Base-by-base conservation (phyloP, 306 rosid species). In the Acacia melanoxylon region DNA sequence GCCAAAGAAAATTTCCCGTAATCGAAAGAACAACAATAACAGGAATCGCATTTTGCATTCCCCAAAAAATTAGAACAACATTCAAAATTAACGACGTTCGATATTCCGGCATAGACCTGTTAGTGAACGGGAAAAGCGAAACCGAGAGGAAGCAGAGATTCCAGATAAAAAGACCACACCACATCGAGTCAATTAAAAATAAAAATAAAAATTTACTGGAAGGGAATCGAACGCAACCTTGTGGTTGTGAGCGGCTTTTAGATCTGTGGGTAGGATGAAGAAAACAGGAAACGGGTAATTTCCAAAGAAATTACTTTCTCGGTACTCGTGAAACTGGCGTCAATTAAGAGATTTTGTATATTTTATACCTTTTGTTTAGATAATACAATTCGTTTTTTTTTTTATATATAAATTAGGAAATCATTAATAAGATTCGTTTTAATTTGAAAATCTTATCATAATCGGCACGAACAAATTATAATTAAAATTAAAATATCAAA, bases 31-130 rank as follows among this genome's bases (percentile, higher is more conserved):
- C 6, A 11, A 12, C 2, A 11, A 61, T 13, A 25, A 61, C 37
- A 61, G 41, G 69, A 63, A 68, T 25, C 25, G 19, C 77, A 78
- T 48, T 61, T 35, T 46, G 40, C 81, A 82, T 78, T 74, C 31
- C 49, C 14, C 31, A 1, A 8, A 4, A 37, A n/a, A 3, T 11
- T 11, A 1, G 52, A 45, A 22, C 69, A 16, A 12, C 65, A 51
- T 66, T 75, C 54, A 13, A 82, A 37, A 82, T 25, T 66, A 27
- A 65, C 59, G 29, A 5, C 27, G 71, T 74, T 58, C n/a, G 1
- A 31, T 58, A 33, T 31, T 33, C 17, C 42, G 8, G 49, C 59
- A 12, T 59, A 41, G 14, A 45, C 77, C 59, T 14, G 54, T 5
- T 8, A 20, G 1, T 51, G 78, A 70, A 75, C 63, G 78, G 22